Conservation (phyloP, 2,329 filamentous ascomycete species). For the Sporothrix pallida region DNA sequence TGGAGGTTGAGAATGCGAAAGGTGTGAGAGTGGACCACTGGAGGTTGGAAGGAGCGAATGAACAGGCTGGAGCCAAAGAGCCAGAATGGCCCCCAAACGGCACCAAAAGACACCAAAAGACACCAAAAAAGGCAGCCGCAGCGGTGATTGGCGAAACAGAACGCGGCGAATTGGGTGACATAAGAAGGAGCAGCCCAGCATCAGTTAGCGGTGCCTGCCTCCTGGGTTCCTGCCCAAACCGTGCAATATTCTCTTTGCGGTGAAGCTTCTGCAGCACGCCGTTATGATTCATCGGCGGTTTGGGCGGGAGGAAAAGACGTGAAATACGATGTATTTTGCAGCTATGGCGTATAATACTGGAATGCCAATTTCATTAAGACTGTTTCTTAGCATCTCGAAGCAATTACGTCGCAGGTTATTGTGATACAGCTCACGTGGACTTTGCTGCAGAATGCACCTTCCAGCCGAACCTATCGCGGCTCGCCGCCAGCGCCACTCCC, state of each 20-base stretch:
- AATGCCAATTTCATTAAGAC: no score
- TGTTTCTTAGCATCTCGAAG: no score
- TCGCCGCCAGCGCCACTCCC: neutral
- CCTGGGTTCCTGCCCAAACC: neutral
- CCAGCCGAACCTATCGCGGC: constrained; percentile 3
- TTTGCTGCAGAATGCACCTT: constrained; percentile 7
- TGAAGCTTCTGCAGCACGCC: constrained; percentile 13
- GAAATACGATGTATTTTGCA: neutral
- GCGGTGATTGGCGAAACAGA: constrained; percentile 27
- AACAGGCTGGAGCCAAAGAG: constrained; percentile 22
- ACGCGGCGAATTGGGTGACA: constrained; percentile 25
- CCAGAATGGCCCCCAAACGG: neutral
- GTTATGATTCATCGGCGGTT: constrained; percentile 3
- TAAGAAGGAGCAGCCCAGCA: neutral
- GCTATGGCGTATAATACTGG: no score
- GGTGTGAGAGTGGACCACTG: constrained; percentile 22
- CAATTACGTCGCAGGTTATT: neutral
- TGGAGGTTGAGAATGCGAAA: constrained; percentile 28
- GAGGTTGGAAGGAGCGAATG: constrained; percentile 27
- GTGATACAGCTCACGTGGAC: neutral
- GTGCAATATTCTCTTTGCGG: neutral
- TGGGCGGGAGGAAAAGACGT: neutral
- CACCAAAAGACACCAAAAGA: constrained; percentile 2
- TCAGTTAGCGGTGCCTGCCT: constrained; percentile 5
- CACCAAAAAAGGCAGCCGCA: constrained; percentile 28